A percentile compares a stretch with the other conserved stretches of the same genome.
Conservation (phyloP, 2,329 filamentous ascomycete genomes). For the Botrytis porri region DNA sequence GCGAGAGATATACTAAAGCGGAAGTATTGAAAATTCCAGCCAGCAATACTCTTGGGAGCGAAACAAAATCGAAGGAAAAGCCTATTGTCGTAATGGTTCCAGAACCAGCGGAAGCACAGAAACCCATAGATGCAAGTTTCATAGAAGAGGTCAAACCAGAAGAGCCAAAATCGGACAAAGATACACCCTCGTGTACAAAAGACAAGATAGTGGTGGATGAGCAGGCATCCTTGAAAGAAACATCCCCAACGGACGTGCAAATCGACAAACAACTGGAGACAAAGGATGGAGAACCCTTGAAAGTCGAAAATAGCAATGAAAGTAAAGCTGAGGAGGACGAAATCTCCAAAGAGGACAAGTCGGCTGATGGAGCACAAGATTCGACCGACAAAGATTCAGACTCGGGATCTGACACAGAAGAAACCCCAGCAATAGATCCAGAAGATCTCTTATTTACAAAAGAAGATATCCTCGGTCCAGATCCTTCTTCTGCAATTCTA, state of each 20-base stretch:
- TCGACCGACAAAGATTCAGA: neutral
- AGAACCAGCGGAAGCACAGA: neutral
- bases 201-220: neutral
- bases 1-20: neutral
- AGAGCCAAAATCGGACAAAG: neutral
- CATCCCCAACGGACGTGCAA: neutral
- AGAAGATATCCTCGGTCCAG: constrained; percentile 68
- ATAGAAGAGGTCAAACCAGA: neutral
- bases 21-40: neutral
- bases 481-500: constrained; percentile 52
- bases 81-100: neutral
- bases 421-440: neutral
- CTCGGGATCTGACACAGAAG: neutral
- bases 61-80: neutral
- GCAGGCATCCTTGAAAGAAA: neutral
- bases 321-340: neutral
- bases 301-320: neutral
- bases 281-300: neutral
- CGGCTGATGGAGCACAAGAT: neutral
- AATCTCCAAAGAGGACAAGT: neutral
- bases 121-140: neutral
- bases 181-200: neutral
- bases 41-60: neutral
- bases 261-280: neutral
- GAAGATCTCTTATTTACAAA: constrained; percentile 48